These are phyloP conservation scores for Blastobotrys arbuscula DNA, from an alignment of 1,139 yeast genomes.

Conservation along the genomic window DNA sequence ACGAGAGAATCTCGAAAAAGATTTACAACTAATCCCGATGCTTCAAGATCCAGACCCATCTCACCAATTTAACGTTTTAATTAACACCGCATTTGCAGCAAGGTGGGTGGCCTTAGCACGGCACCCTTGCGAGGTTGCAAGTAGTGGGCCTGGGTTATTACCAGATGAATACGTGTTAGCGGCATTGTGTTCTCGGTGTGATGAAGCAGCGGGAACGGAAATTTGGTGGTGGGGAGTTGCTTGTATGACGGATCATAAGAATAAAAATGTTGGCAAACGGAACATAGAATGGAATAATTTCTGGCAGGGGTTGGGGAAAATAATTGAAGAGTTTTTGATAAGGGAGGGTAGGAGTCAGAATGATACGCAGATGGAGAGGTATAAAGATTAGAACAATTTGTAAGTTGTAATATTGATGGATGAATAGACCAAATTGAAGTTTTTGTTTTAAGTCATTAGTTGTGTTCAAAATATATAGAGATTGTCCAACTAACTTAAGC, in stretches of 20 bases:
- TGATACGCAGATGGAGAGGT: background rate
- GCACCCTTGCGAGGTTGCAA: background rate
- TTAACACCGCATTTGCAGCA: background rate
- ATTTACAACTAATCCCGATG: background rate
- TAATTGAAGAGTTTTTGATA: slow-evolving; percentile 2
- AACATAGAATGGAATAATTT: background rate
- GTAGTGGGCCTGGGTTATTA: background rate
- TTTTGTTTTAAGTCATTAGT: no score
- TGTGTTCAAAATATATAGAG: no score
- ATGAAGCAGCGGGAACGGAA: background rate
- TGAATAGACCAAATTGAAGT: no score
- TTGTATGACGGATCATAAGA: background rate
- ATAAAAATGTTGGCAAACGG: background rate
- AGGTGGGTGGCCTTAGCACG: slow-evolving; percentile 1
- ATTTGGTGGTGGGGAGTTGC: slow-evolving; percentile 5
- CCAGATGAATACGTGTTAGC: slow-evolving; percentile 1
- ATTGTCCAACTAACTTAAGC: no score
- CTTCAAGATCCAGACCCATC: background rate
- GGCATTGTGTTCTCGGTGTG: background rate
- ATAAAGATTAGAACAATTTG: slow-evolving; percentile 2
- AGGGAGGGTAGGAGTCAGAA: background rate
- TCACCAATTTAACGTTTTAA: background rate
- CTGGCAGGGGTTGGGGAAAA: background rate
- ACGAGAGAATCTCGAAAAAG: background rate
- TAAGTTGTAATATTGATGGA: no score